Evolutionary conservation across 495 filamentous ascomycete species (phyloP).

Genomic region (Elasticomyces elasticus): DNA sequence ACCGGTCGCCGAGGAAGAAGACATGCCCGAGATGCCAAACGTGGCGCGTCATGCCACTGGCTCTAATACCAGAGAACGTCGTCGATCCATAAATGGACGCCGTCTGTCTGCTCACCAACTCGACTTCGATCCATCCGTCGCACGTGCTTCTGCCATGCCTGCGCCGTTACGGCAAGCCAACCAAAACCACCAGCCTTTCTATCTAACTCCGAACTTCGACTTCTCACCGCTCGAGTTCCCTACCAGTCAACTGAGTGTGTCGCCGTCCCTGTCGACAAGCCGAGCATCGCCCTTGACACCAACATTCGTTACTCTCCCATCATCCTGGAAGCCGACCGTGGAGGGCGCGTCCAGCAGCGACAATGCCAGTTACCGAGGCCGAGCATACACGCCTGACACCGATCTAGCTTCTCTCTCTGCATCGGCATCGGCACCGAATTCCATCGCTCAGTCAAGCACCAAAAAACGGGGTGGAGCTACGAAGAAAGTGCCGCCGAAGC

Average conservation of each 20-base stretch:
- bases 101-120: neutral
- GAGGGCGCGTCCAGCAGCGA: neutral
- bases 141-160: neutral
- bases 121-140: neutral
- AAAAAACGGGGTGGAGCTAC: neutral
- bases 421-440: neutral
- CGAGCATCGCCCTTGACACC: conserved; percentile 8
- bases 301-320: neutral
- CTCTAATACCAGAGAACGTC: no score
- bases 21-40: neutral
- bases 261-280: conserved; percentile 11
- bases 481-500: neutral
- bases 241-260: neutral
- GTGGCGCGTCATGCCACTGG: no score
- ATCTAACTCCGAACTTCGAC: conserved; percentile 1
- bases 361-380: neutral
- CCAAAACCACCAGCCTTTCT: neutral
- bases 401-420: conserved; percentile 3
- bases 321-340: neutral
- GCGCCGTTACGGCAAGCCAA: neutral
- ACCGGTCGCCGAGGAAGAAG: conserved; percentile 4
- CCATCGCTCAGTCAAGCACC: neutral
- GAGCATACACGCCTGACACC: conserved; percentile 11
- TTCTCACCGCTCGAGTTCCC: conserved; percentile 9
- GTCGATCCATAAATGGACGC: neutral